Conservation (phyloP, 345 rosid species). For the Toxicodendron radicans region DNA sequence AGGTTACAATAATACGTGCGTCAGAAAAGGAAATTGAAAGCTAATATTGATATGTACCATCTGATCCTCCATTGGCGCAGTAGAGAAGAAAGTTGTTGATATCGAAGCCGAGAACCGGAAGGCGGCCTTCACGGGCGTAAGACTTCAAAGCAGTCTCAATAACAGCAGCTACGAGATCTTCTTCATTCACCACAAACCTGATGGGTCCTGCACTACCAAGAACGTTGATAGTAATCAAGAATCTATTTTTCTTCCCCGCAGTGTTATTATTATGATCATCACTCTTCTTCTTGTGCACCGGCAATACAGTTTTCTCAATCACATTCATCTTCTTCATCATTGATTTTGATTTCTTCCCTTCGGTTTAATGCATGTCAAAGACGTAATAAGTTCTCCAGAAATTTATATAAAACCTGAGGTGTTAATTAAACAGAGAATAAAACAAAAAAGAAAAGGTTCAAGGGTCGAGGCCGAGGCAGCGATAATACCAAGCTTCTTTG, state of each 20-base stretch:
- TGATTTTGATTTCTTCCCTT: not conserved
- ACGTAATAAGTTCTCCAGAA: too few relatives aligned
- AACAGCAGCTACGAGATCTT: constrained; percentile 54
- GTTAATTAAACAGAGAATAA: not conserved
- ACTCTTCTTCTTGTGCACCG: constrained; percentile 31
- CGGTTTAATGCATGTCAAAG: too few relatives aligned
- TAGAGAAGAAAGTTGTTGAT: constrained; percentile 54
- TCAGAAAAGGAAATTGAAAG: too few relatives aligned
- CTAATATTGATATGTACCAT: constrained; percentile 21
- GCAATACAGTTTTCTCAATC: constrained; percentile 27
- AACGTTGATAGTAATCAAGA: constrained; percentile 61
- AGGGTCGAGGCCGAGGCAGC: constrained; percentile 55
- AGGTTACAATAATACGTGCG: too few relatives aligned
- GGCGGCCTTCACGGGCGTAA: constrained; percentile 81
- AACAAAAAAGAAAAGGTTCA: not conserved
- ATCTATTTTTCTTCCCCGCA: constrained; percentile 36
- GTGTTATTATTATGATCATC: constrained; percentile 19
- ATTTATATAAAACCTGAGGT: not conserved
- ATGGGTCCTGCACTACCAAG: constrained; percentile 83
- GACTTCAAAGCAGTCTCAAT: constrained; percentile 61
- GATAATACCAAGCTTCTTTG: constrained; percentile 48
- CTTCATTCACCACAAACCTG: constrained; percentile 59
- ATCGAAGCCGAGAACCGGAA: constrained; percentile 67
- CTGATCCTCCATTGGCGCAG: constrained; percentile 35
- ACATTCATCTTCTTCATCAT: constrained; percentile 17